Conservation (phyloP, 495 filamentous ascomycete species). For the Penicillium angulare region DNA sequence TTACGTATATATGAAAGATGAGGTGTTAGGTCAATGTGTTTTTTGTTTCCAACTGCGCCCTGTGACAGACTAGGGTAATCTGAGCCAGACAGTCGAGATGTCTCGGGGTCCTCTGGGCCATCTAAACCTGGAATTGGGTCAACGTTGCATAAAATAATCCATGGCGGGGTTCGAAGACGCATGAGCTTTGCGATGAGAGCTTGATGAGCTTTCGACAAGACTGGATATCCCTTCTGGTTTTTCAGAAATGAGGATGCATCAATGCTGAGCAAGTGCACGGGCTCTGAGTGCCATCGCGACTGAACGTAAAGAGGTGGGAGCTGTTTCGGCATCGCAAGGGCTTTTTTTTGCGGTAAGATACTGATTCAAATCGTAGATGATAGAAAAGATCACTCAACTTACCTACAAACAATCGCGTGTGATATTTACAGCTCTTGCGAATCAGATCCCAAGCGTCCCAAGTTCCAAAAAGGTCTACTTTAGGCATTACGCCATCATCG, state of each 20-base stretch:
- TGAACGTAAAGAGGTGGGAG: conserved; percentile 73
- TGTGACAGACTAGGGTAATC: conserved; percentile 68
- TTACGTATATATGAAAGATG: conserved; percentile 82
- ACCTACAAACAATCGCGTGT: conserved; percentile 80
- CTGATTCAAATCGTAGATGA: not conserved
- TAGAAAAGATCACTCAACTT: conserved; percentile 42
- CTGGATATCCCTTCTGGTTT: conserved; percentile 78
- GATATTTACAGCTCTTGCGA: conserved; percentile 82
- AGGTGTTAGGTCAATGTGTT: conserved; percentile 55
- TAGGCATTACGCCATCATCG: conserved; percentile 24
- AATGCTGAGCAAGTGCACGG: conserved; percentile 76
- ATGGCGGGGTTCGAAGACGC: conserved; percentile 74
- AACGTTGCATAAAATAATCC: conserved; percentile 77
- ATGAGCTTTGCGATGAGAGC: conserved; percentile 77
- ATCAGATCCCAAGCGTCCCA: conserved; percentile 97
- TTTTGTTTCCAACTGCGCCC: conserved; percentile 49
- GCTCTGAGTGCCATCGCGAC: conserved; percentile 92
- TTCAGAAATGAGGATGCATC: conserved; percentile 64
- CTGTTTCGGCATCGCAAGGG: conserved; percentile 74
- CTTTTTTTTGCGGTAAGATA: conserved; percentile 37
- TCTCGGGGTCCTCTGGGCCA: conserved; percentile 31
- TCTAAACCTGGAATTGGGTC: conserved; percentile 61
- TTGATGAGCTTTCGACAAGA: conserved; percentile 80
- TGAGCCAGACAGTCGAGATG: conserved; percentile 37
- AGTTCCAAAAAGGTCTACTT: conserved; percentile 65